A percentile compares a stretch with the other conserved stretches of the same genome.
Conservation (phyloP, 257 asterid genomes). For the Datura wrightii region DNA sequence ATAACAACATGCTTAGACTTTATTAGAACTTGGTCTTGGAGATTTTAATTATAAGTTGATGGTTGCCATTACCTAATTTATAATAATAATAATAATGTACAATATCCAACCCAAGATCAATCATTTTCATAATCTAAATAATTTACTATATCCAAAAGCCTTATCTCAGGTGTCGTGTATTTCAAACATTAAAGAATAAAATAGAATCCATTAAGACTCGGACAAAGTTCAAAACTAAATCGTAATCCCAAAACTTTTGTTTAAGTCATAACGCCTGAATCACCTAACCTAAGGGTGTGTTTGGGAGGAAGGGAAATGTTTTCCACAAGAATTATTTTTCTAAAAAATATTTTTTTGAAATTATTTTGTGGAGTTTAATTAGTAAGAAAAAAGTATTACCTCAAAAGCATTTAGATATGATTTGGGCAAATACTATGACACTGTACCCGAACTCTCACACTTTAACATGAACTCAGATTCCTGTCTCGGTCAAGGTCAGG, state of each 20-base stretch:
- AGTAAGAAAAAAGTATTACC: no score
- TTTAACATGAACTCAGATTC: no score
- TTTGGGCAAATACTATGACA: no score
- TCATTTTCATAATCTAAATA: constrained; percentile 15
- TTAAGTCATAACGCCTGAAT: no score
- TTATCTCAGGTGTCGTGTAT: background rate
- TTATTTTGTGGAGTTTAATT: no score
- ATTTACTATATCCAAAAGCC: background rate
- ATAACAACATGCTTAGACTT: background rate
- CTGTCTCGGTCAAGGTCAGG: no score
- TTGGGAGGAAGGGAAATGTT: no score
- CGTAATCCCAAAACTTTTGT: background rate
- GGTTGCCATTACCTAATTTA: background rate
- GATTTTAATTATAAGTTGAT: background rate
- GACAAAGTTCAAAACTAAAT: background rate
- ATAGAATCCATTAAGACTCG: background rate
- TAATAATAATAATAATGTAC: background rate
- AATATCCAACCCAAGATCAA: background rate
- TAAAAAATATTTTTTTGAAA: no score
- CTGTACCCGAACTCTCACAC: no score
- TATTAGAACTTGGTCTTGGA: background rate
- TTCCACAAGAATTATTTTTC: no score
- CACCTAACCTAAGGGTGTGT: no score
- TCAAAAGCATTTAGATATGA: no score
- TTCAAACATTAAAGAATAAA: constrained; percentile 9